Evolutionary conservation across 768 basidiomycete genomes (phyloP).

Genomic region (Tulasnella sp.): DNA sequence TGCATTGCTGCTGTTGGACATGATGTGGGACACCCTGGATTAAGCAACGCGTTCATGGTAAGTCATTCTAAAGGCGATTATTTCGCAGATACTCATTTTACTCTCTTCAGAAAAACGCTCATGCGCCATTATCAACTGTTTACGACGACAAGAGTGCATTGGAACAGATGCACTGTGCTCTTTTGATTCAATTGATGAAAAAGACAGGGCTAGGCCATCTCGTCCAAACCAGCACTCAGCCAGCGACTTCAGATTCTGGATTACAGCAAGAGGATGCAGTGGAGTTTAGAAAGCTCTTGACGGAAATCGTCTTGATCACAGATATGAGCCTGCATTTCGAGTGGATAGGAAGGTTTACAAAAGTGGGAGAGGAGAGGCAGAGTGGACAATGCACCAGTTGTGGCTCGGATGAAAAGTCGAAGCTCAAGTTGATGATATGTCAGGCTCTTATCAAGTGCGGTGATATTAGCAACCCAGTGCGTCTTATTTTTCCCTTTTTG

Average conservation of each 20-base stretch:
- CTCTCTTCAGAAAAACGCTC: conserved; percentile 69
- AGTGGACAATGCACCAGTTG: too few relatives aligned
- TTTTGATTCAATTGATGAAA: conserved; percentile 68
- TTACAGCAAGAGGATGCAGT: conserved; percentile 12
- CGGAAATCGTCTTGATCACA: conserved; percentile 74
- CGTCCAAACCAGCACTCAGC: conserved; percentile 12
- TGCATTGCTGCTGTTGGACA: conserved; percentile 92
- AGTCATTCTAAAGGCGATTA: conserved; percentile 24
- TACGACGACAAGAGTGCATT: conserved; percentile 84
- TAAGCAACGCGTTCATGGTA: conserved; percentile 90
- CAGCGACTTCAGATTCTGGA: conserved; percentile 4
- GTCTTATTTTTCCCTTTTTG: conserved; percentile 25
- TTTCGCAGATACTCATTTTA: not conserved
- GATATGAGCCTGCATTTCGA: conserved; percentile 86
- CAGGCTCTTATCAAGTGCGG: conserved; percentile 94
- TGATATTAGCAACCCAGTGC: conserved; percentile 94
- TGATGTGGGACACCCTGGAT: conserved; percentile 93
- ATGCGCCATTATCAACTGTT: conserved; percentile 72
- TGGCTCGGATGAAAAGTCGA: not conserved
- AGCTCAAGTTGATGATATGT: conserved; percentile 47
- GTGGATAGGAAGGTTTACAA: conserved; percentile 59
- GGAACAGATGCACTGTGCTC: conserved; percentile 80
- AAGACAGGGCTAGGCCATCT: conserved; percentile 56
- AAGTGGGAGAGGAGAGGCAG: conserved; percentile 33
- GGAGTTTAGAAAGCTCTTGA: conserved; percentile 59